Evolutionary conservation across 371 early-diverging fungal genomes (phyloP).

Genomic region (Amoeboaphelidium protococcarum): DNA sequence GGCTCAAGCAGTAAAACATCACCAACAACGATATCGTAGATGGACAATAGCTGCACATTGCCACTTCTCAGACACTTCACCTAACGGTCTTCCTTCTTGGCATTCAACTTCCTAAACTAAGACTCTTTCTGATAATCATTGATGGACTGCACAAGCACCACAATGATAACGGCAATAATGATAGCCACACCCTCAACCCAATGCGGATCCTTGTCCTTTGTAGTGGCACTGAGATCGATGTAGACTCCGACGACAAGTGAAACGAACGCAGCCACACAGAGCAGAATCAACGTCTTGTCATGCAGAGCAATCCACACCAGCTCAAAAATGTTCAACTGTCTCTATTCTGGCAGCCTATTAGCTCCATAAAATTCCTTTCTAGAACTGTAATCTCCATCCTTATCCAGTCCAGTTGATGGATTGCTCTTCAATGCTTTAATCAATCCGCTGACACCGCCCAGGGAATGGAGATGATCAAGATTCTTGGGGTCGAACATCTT

Average conservation of each 20-base stretch:
- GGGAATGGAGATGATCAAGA: slow-evolving; percentile 2
- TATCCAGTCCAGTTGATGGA: slow-evolving; percentile 26
- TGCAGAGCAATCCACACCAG: slow-evolving; percentile 35
- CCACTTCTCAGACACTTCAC: slow-evolving; percentile 30
- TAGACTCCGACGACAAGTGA: slow-evolving; percentile 45
- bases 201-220: slow-evolving; percentile 12
- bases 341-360: slow-evolving; percentile 30
- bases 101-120: slow-evolving; percentile 45
- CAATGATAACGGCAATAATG: slow-evolving; percentile 36
- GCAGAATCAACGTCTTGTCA: slow-evolving; percentile 24
- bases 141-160: slow-evolving; percentile 68
- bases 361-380: slow-evolving; percentile 27
- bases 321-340: slow-evolving; percentile 24
- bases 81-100: slow-evolving; percentile 15
- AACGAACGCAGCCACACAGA: slow-evolving; percentile 30
- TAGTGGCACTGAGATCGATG: slow-evolving; percentile 28
- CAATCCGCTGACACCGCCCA: slow-evolving; percentile 33
- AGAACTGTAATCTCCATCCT: slow-evolving; percentile 22
- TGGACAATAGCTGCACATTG: slow-evolving; percentile 13
- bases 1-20: slow-evolving; percentile 71
- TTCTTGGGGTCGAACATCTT: slow-evolving; percentile 9
- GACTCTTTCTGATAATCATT: slow-evolving; percentile 88
- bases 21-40: slow-evolving; percentile 24
- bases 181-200: slow-evolving; percentile 65
- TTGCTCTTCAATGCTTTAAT: slow-evolving; percentile 31